Percentiles rank a stretch among this genome's conserved stretches.
Conservation (phyloP, 1,284 basidiomycete species). For the Ustilago lituana region DNA sequence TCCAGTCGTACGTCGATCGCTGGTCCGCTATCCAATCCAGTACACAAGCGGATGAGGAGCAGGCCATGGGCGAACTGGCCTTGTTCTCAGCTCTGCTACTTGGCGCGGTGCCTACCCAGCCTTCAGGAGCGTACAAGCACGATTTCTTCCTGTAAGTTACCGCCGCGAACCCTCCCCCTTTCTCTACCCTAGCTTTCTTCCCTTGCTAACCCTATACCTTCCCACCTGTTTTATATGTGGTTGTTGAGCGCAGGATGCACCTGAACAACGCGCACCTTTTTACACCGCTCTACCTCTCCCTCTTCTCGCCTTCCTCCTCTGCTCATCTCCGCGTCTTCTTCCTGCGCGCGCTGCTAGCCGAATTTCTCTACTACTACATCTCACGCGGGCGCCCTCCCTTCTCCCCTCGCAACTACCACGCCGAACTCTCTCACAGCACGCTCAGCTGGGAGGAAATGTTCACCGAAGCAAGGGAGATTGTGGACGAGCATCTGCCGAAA, state of each 20-base stretch:
- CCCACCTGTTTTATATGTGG: neutral
- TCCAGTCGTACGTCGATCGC: conserved; percentile 29
- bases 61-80: conserved; percentile 19
- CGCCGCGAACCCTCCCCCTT: too few relatives aligned
- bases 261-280: conserved; percentile 48
- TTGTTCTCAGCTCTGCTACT: conserved; percentile 25
- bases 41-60: neutral
- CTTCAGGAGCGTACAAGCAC: conserved; percentile 14
- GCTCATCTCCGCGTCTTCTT: neutral
- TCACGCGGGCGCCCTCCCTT: conserved; percentile 27
- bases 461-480: neutral
- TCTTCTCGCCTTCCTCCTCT: conserved; percentile 1
- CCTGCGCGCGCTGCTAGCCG: conserved; percentile 18
- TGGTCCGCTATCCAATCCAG: conserved; percentile 5
- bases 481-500: conserved; percentile 43
- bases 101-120: conserved; percentile 22
- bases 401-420: neutral
- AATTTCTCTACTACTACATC: conserved; percentile 34
- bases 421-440: neutral
- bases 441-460: conserved; percentile 22
- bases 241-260: conserved; percentile 22
- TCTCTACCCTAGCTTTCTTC: neutral
- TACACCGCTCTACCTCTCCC: conserved; percentile 11
- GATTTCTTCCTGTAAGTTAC: conserved; percentile 49
- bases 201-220: neutral